phyloP scores from a whole-genome alignment of 129 eudicot species.

The Centrapalus pauciflorus region DNA sequence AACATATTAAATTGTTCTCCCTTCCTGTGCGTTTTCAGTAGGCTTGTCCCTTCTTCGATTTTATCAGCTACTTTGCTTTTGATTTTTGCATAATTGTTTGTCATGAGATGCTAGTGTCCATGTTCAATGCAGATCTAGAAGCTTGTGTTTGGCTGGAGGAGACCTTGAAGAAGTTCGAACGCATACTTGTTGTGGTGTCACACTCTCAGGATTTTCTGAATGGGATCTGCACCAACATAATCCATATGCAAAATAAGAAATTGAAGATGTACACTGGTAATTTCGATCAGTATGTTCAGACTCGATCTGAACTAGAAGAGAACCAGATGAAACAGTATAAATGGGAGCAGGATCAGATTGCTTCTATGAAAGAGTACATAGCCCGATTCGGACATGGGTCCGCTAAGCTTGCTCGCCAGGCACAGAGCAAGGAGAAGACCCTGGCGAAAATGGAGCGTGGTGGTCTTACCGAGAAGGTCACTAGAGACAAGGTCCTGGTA shows the following conservation, averaged over 20 bases:
- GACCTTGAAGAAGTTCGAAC: constrained; percentile 26
- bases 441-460: constrained; percentile 99
- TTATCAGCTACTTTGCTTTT: not conserved
- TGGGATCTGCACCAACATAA: constrained; percentile 94
- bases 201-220: constrained; percentile 94
- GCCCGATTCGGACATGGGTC: constrained; percentile 98
- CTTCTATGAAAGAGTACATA: constrained; percentile 90
- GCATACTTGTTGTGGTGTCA: constrained; percentile 85
- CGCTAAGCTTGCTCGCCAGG: constrained; percentile 96
- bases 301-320: constrained; percentile 88
- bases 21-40: not conserved
- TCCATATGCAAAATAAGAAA: constrained; percentile 86
- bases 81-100: not conserved
- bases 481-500: constrained; percentile 56
- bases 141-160: constrained; percentile 99
- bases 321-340: constrained; percentile 97
- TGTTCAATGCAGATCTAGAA: constrained; percentile 87
- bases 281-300: constrained; percentile 82
- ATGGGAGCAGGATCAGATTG: constrained; percentile 98
- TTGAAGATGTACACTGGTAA: constrained; percentile 81
- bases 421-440: constrained; percentile 96
- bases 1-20: not conserved
- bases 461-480: constrained; percentile 80
- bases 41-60: not conserved
- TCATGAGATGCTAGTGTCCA: too few relatives aligned